A percentile compares a stretch with the other conserved stretches of the same genome.
phyloP scores from a whole-genome alignment of 805 yeast species.

The Brettanomyces naardenensis region DNA sequence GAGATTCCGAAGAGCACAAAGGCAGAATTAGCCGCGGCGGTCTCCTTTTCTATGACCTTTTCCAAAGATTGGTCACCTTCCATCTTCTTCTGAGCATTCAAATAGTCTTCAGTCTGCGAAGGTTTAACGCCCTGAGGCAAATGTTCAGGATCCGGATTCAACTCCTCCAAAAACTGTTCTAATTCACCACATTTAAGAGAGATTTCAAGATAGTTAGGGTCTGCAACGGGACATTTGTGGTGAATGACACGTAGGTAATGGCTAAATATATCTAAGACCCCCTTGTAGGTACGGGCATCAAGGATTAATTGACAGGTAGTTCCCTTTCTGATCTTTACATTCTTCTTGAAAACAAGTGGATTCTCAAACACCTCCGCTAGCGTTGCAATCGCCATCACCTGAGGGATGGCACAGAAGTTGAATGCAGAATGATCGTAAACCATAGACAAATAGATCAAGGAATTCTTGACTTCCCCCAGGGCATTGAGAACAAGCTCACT shows the following conservation, averaged over 20 bases:
- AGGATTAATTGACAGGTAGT: slow-evolving; percentile 72
- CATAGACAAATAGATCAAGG: slow-evolving; percentile 64
- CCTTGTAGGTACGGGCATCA: slow-evolving; percentile 63
- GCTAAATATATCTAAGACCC: slow-evolving; percentile 71
- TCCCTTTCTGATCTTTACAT: slow-evolving; percentile 88
- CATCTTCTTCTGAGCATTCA: slow-evolving; percentile 37
- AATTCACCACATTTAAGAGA: slow-evolving; percentile 83
- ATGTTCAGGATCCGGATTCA: slow-evolving; percentile 51
- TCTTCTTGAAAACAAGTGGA: slow-evolving; percentile 55
- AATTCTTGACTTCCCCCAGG: slow-evolving; percentile 68
- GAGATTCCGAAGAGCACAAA: slow-evolving; percentile 16
- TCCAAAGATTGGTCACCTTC: slow-evolving; percentile 26
- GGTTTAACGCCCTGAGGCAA: slow-evolving; percentile 46
- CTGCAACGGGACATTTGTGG: slow-evolving; percentile 67
- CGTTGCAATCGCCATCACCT: slow-evolving; percentile 98
- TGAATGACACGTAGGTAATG: slow-evolving; percentile 69
- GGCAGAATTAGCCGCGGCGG: slow-evolving; percentile 7
- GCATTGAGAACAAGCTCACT: slow-evolving; percentile 77
- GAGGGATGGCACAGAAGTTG: slow-evolving; percentile 95
- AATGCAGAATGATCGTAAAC: slow-evolving; percentile 77
- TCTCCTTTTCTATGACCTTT: slow-evolving; percentile 13
- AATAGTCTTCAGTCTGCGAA: slow-evolving; percentile 38
- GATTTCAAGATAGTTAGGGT: slow-evolving; percentile 78
- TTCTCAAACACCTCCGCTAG: slow-evolving; percentile 80
- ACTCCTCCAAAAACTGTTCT: slow-evolving; percentile 76